Conservation (phyloP, 208 protist genomes). For the Acanthamoeba divionensis region DNA sequence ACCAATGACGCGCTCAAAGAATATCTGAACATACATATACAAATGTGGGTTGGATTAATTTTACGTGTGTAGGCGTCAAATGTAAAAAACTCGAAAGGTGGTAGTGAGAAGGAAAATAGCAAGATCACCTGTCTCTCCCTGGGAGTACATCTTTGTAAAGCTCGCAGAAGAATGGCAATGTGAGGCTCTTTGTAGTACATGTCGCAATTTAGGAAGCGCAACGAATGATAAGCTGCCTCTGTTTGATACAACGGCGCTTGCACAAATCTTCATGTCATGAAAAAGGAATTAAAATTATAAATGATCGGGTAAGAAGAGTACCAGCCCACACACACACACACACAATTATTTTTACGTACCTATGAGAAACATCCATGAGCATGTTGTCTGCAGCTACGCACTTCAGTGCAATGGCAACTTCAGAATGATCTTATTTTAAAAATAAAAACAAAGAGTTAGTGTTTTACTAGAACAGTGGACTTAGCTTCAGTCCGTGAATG, state of each 20-base stretch:
- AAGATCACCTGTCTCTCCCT: neutral
- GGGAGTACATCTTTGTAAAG: neutral
- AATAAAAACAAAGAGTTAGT: neutral
- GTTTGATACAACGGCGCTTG: neutral
- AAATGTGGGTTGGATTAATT: neutral
- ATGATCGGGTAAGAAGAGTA: too few species aligned
- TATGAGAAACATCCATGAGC: conserved; percentile 17
- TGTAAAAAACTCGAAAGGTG: neutral
- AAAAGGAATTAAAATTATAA: too few species aligned
- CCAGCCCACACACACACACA: too few species aligned
- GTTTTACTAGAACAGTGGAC: too few species aligned
- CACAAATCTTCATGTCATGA: neutral
- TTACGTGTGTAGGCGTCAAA: neutral
- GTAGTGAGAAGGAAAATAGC: neutral
- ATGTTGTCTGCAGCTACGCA: conserved; percentile 1
- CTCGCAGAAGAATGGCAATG: conserved; percentile 6
- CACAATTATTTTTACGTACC: neutral
- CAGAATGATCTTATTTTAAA: neutral
- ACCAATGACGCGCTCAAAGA: conserved; percentile 47
- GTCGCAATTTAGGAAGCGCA: conserved; percentile 45
- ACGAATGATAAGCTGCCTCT: conserved; percentile 9
- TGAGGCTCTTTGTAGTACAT: conserved; percentile 50
- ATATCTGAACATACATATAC: conserved; percentile 32
- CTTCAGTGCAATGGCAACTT: too few species aligned
- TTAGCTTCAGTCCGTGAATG: too few species aligned